Evolutionary conservation across 2,329 filamentous ascomycete species (phyloP), one percentile per base, ranked within the genome.

Genomic region (Stachybotrys echinatus): DNA sequence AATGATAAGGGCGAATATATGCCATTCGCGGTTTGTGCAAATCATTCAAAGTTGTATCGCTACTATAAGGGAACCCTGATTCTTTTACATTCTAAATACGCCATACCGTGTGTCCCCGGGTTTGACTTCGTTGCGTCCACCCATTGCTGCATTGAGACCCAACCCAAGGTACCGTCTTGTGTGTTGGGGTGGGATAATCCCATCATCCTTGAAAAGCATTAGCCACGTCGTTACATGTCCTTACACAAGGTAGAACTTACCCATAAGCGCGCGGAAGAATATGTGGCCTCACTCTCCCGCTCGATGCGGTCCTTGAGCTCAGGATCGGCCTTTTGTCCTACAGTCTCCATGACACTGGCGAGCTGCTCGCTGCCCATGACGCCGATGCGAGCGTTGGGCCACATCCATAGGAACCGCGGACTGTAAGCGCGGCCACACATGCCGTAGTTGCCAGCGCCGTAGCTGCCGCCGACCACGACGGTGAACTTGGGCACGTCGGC

Each of bases 341-440:
- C 92, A 2, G 92, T 88, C 71, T 91, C 89, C 94, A 99, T 97
- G 54, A 99, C 94, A 4, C 87, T 82, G 7, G 87, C 86, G 34
- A 99, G 76, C 74, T 97, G 92, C 71, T 96, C 92, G 39, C 88
- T 81, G 19, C 94, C 94, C 94, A 99, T 99, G 59, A 99, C 92
- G 27, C 89, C 89, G 47, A 96, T 90, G 64, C 88, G 88, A n/a
- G 94, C 91, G 60, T 95, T 96, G 39, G 94, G 94, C 94, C 94
- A 99, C 78, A 92, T 95, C 84, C 90, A 96, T 53, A 97, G 71
- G 68, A 97, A 90, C 12, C 91, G 78, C 0, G 92, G 92, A n/a
- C 82, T 83, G 69, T 96, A 99, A 2, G 94, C 92, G 47, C 94
- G 81, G 20, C 94, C 94, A 65, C 90, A 97, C 94, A 99, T 99